phyloP scores from a whole-genome alignment of 352 stramenopile species.

The Globisporangium cystogenes region DNA sequence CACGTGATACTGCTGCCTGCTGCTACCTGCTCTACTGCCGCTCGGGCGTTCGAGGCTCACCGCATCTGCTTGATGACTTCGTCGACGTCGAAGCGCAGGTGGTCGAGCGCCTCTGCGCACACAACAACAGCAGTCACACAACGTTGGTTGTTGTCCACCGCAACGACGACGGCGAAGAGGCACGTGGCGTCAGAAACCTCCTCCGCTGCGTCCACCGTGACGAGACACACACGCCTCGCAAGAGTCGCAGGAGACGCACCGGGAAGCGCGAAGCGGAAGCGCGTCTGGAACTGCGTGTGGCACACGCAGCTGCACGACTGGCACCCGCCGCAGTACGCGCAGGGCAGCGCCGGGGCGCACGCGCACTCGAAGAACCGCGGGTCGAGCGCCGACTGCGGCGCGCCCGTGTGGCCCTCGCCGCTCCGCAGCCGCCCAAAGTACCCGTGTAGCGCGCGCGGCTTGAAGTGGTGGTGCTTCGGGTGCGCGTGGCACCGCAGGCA shows the following conservation, averaged over 20 bases:
- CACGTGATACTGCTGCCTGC: not conserved
- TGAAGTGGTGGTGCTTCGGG: constrained; percentile 70
- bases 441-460: constrained; percentile 44
- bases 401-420: constrained; percentile 73
- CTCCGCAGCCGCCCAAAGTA: constrained; percentile 68
- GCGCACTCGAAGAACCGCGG: constrained; percentile 72
- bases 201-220: no score
- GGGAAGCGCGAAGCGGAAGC: constrained; percentile 67
- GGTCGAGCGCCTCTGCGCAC: constrained; percentile 20
- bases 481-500: constrained; percentile 70
- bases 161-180: not conserved
- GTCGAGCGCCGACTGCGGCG: constrained; percentile 56
- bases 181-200: constrained; percentile 10
- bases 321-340: constrained; percentile 66
- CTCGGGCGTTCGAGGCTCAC: no score
- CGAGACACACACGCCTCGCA: no score
- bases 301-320: constrained; percentile 79
- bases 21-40: not conserved
- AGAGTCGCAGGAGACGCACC: constrained; percentile 34
- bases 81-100: constrained; percentile 30
- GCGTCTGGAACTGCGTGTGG: constrained; percentile 85
- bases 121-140: constrained; percentile 3
- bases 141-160: no score
- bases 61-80: constrained; percentile 35
- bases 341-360: constrained; percentile 53